Base-by-base conservation (phyloP, 2,329 filamentous ascomycete species). In the Colletotrichum theobromicola region DNA sequence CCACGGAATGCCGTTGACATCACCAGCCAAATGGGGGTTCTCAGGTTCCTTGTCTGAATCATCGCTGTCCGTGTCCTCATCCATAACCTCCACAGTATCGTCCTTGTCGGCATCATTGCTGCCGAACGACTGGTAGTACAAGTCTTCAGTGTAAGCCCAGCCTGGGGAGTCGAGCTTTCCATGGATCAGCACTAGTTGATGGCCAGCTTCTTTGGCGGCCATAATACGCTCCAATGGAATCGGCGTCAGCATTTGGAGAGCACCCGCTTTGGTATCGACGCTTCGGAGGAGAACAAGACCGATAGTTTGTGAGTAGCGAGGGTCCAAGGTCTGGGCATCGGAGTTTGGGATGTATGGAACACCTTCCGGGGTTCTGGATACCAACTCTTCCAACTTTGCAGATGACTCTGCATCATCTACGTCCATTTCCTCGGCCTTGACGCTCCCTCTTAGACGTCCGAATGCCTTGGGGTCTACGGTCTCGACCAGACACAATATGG, bases 261-360 rank as follows among this genome's bases (percentile, higher is more conserved):
- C 81, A 5, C 87, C 84, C 1, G 83, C 86, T 26, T 83, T 80
- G 0, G 84, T 79, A 79, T 96, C 93, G 72, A 96, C 91, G 6
- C 92, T 93, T 2, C 93, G 90, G n/a, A 97, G 82, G 10, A 96
- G 86, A 0, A 90, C 93, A 3, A 94, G 85, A 3, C 93, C 93
- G 5, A 95, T 82, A 16, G 90, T 87, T 26, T 85, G 85, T 0
- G 91, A 93, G 78, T 89, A 85, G 32, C 81, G 83, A 0, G 94
- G 93, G 77, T 94, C 87, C 1, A 94, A 87, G 1, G 88, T 86
- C 4, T 86, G 85, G n/a, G 88, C 87, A 28, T 86, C 83, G 2
- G 86, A 80, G 24, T 91, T 90, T 18, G 88, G 83, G 71, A 95
- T 88, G 74, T 92, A 91, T 0, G 94, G 94, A 3, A 95, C 85